Conservation (phyloP, 2,329 filamentous ascomycete species). For the Diaporthe sp. region DNA sequence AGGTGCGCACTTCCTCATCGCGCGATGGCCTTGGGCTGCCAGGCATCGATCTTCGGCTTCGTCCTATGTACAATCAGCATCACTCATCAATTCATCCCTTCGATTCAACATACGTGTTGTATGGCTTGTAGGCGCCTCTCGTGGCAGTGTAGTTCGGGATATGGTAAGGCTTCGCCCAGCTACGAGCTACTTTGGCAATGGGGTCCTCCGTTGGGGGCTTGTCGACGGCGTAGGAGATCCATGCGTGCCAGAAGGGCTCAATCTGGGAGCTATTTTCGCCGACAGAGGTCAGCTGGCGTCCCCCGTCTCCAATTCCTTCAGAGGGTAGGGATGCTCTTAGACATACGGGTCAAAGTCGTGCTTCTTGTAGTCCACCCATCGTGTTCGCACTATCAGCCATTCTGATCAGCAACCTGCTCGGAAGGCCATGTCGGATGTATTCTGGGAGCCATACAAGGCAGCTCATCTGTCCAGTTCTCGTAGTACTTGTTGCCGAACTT, state of each 20-base stretch:
- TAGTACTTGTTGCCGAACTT: constrained; percentile 97
- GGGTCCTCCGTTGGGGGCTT: constrained; percentile 85
- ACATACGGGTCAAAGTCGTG: constrained; percentile 84
- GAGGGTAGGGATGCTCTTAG: constrained; percentile 41
- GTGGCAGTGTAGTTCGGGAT: constrained; percentile 82
- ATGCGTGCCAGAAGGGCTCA: constrained; percentile 97
- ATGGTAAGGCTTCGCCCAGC: constrained; percentile 82
- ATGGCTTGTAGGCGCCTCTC: constrained; percentile 89
- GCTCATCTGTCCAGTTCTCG: constrained; percentile 94
- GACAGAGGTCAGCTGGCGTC: constrained; percentile 39
- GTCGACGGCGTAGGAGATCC: constrained; percentile 95
- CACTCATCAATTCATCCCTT: rapidly evolving
- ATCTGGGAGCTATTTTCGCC: constrained; percentile 75
- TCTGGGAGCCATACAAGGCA: constrained; percentile 77
- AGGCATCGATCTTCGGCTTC: constrained; percentile 53
- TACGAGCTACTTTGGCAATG: constrained; percentile 75
- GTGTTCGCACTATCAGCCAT: constrained; percentile 80
- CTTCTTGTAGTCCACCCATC: constrained; percentile 98
- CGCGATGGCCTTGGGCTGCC: constrained; percentile 48
- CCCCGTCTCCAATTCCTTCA: background rate
- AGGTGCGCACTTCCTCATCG: constrained; percentile 30
- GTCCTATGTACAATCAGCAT: constrained; percentile 44
- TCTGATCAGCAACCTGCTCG: background rate
- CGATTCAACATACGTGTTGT: constrained; percentile 83
- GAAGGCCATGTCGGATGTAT: background rate